Evolutionary conservation across 2,329 filamentous ascomycete genomes (phyloP).

Genomic region (Penicillium sp.): DNA sequence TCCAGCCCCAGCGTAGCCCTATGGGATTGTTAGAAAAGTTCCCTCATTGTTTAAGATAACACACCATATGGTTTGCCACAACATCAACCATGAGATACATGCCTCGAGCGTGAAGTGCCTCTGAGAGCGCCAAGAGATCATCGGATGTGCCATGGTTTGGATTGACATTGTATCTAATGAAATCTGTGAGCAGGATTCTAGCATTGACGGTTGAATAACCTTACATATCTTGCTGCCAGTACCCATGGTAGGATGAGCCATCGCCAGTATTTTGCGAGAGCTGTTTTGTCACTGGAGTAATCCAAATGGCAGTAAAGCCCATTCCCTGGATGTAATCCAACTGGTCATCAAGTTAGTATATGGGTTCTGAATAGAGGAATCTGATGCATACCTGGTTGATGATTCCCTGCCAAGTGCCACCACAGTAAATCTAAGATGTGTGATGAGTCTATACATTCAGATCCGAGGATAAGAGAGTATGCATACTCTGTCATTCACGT

Average conservation of each 20-base stretch:
- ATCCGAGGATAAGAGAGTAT: neutral
- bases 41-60: neutral
- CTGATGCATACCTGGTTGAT: constrained; percentile 37
- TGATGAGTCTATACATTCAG: constrained; percentile 20
- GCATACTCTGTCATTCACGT: constrained; percentile 25
- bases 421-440: constrained; percentile 47
- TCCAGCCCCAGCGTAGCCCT: constrained; percentile 48
- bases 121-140: constrained; percentile 59
- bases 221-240: constrained; percentile 51
- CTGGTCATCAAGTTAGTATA: constrained; percentile 17
- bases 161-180: constrained; percentile 52
- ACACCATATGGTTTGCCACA: constrained; percentile 39
- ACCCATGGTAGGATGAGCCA: constrained; percentile 52
- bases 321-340: constrained; percentile 52
- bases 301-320: constrained; percentile 52
- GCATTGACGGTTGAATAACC: constrained; percentile 31
- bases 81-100: constrained; percentile 65
- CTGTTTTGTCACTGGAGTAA: constrained; percentile 46
- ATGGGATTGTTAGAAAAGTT: constrained; percentile 5
- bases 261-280: constrained; percentile 36
- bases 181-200: constrained; percentile 44
- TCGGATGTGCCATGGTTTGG: constrained; percentile 57
- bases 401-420: constrained; percentile 48
- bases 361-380: too few relatives aligned
- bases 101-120: constrained; percentile 53